Evolutionary conservation across 2,329 filamentous ascomycete species (phyloP), one percentile per base, ranked within the genome.

Genomic region (Botrytis galanthina): DNA sequence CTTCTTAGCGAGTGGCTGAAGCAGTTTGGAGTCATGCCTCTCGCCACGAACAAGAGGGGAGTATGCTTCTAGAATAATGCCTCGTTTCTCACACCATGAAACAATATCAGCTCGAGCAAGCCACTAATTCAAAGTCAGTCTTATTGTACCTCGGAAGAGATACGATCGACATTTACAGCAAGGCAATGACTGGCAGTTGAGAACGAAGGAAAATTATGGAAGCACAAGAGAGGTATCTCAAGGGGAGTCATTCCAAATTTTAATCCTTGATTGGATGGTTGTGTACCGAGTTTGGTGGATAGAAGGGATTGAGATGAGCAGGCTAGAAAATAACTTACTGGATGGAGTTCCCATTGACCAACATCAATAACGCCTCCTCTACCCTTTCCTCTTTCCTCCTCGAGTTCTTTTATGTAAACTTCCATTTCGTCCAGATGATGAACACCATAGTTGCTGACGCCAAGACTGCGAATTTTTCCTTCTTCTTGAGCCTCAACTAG

Each of bases 321-420:
- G 4, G 22, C 39, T 18, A 29, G 20, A 42, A 48, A 2, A 37
- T 20, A 51, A 60, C 70, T 22, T 46, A 72, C 70, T 0, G 95
- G 95, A 82, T 98, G 95, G 18, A 98, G 84, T 83, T 98, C 95
- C 83, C 92, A 94, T 83, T 97, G 95, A 59, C 93, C 94, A 54
- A 97, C 92, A 75, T 91, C 92, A 79, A 97, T 87, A 59, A 93
- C 84, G 37, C 93, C 93, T 62, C 89, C 90, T 77, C 89, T 90
- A 16, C 90, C 91, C 73, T 85, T 83, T 1, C 88, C 89, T 63
- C 87, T 86, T 73, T 89, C 88, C 29, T 81, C 80, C 78, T 92
- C 91, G 0, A 91, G 86, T 81, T 91, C 88, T 71, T 83, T 84
- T 73, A 89, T 90, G 81, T 90, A 86, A 72, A 79, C 80, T 81